phyloP scores from a whole-genome alignment of 495 filamentous ascomycete genomes.

The Penicillium soppii region DNA sequence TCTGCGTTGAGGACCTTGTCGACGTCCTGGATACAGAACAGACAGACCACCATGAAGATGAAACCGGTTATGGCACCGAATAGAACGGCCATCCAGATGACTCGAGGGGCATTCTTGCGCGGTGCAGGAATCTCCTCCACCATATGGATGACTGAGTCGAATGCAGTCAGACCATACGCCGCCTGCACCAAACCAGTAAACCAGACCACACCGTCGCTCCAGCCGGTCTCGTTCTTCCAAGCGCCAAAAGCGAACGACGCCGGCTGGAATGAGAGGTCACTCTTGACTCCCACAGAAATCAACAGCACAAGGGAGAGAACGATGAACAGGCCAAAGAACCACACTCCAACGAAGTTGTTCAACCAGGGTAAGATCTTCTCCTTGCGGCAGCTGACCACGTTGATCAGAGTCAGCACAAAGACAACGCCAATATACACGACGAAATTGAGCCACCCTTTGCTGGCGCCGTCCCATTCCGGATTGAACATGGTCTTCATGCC shows the following conservation, averaged over 20 bases:
- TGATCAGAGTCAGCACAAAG: constrained; percentile 38
- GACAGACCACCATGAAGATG: constrained; percentile 69
- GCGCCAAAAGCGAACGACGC: constrained; percentile 52
- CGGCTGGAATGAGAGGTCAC: constrained; percentile 40
- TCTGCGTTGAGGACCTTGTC: constrained; percentile 52
- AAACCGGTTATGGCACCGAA: constrained; percentile 61
- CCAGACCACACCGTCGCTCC: constrained; percentile 63
- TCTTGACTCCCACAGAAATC: constrained; percentile 42
- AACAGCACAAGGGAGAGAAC: constrained; percentile 43
- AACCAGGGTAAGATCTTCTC: constrained; percentile 45
- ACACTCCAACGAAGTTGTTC: constrained; percentile 50
- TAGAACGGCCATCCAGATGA: constrained; percentile 43
- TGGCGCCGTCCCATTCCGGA: constrained; percentile 36
- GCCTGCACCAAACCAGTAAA: constrained; percentile 62
- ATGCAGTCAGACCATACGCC: constrained; percentile 60
- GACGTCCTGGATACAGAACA: constrained; percentile 70
- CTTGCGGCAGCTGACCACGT: constrained; percentile 45
- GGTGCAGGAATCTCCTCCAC: constrained; percentile 50
- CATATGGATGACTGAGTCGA: constrained; percentile 64
- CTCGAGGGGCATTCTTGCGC: constrained; percentile 38
- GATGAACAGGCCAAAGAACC: constrained; percentile 45
- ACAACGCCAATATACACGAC: constrained; percentile 44
- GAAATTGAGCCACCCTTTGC: constrained; percentile 45
- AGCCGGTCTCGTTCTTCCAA: constrained; percentile 63
- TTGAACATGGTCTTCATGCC: constrained; percentile 49